A percentile compares a stretch with the other conserved stretches of the same genome.
These are phyloP conservation scores for Tolypocladium nubicola DNA, from an alignment of 2,329 filamentous ascomycete species.

Conservation along the genomic window DNA sequence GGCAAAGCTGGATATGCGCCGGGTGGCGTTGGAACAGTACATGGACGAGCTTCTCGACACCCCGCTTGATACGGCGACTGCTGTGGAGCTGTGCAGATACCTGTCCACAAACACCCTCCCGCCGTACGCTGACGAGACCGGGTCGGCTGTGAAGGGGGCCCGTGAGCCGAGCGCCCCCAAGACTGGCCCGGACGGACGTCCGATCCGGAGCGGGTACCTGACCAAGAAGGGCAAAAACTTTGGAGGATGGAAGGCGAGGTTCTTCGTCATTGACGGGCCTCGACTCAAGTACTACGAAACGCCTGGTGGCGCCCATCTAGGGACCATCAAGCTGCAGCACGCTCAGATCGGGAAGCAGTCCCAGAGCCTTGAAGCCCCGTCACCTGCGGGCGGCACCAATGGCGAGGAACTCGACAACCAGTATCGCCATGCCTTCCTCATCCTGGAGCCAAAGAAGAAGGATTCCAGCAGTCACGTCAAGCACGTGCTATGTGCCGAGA, in stretches of 20 bases:
- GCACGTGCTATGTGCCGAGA: slow-evolving; percentile 93
- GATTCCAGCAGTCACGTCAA: slow-evolving; percentile 80
- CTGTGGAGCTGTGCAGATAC: slow-evolving; percentile 77
- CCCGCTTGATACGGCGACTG: slow-evolving; percentile 64
- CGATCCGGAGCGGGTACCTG: slow-evolving; percentile 77
- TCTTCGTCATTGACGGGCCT: slow-evolving; percentile 51
- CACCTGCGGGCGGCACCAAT: slow-evolving; percentile 41
- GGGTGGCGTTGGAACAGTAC: slow-evolving; percentile 71
- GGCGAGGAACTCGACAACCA: slow-evolving; percentile 81
- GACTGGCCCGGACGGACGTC: slow-evolving; percentile 52
- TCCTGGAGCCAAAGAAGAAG: slow-evolving; percentile 92
- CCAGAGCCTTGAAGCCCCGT: slow-evolving; percentile 34
- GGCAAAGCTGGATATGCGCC: slow-evolving; percentile 81
- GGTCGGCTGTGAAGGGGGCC: slow-evolving; percentile 11
- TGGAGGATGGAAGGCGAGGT: slow-evolving; percentile 88
- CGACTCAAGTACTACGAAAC: slow-evolving; percentile 81
- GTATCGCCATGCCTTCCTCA: slow-evolving; percentile 91
- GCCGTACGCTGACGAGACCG: slow-evolving; percentile 48
- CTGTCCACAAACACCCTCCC: slow-evolving; percentile 59
- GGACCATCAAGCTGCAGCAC: slow-evolving; percentile 82
- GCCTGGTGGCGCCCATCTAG: slow-evolving; percentile 80
- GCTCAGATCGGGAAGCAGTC: slow-evolving; percentile 94
- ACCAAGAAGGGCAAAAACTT: slow-evolving; percentile 98
- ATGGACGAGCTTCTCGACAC: slow-evolving; percentile 79
- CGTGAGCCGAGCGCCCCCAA: slow-evolving; percentile 19